Evolutionary conservation across 305 asterid genomes (phyloP), one percentile per base, ranked within the genome.

Genomic region (Stenogyne calaminthoides): DNA sequence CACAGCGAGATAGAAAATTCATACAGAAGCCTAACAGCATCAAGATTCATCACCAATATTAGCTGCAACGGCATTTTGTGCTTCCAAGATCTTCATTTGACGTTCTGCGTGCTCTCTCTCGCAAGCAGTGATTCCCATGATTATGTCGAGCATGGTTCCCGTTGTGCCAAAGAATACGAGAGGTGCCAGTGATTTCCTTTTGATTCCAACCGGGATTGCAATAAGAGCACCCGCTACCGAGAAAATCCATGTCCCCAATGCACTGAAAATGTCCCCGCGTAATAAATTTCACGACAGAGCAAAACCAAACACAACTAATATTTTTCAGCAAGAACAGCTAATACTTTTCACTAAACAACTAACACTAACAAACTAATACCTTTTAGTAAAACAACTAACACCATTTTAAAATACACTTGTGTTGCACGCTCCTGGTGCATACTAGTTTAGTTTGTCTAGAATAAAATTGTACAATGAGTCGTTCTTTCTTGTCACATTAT

Each of bases 91-190:
- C 85, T 86, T 69, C 87, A 82, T 85, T 52, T 91, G 91, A 68
- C 91, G 93, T 68, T 93, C 97, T 0, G 96, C 95, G 3, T 91
- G 96, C 78, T 93, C 97, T 64, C 95, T 91, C 80, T 89, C 98
- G 70, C 97, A 93, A 9, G 95, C 96, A 71, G 78, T 83, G 72
- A 93, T 84, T 49, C 97, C 97, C 98, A 93, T 83, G 51, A 93
- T 88, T 72, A 93, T 93, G 69, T 89, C 97, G 11, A 93, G 89
- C 98, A 91, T 89, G 59, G 98, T 91, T 5, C 98, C 98, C 1
- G 97, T 93, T 25, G 98, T 93, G 73, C 97, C 97, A 56, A 93
- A 89, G 82, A 91, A 91, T 42, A 91, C 97, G 1, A 91, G 95
- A 56, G 98, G 98, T 6, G 87, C 86, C 82, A 91, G 71, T 7